Evolutionary conservation across 2,329 filamentous ascomycete genomes (phyloP), one percentile per base, ranked within the genome.

Genomic region (Aspergillus phoenicis): DNA sequence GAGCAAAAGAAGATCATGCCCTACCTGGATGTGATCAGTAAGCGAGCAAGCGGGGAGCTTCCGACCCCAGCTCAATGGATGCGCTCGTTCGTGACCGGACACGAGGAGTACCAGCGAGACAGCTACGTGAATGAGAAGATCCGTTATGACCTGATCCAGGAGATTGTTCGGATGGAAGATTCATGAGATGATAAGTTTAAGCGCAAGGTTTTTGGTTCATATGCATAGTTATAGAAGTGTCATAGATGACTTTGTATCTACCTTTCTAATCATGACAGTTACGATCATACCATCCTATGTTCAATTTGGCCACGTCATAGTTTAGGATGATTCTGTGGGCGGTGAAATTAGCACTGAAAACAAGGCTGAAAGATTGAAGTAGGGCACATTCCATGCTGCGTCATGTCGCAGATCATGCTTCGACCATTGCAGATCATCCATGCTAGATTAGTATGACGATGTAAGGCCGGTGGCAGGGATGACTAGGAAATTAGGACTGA

Each of bases 11-110:
- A 41, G 28, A 22, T 64, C 10, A 45, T 26, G 15, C 56, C 47
- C 8, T 66, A 64, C 20, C 26, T 66, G 17, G 52, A 61, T 33
- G 45, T 66, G 39, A 48, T 66, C 15, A 57, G 56, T 15, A 54
- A 61, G 8, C 56, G 64, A 0, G 64, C 64, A 1, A 61, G 49
- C 24, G 64, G 64, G 5, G 51, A 56, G n/a, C 58, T 52, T 8
- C 62, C 60, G 1, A 64, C 64, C 0, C 62, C 64, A 6, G 64
- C 64, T 10, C 45, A 54, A 15, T 66, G 64, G 64, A 64, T 66
- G 62, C 58, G 64, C 13, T 41, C 60, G 4, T 64, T 62, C 52
- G 60, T 64, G 8, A 39, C 39, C 1, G 30, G 36, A 8, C 64
- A 66, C 20, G 26, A 61, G 17, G 62, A 62, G 17, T 66, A 66